Evolutionary conservation across 2,329 filamentous ascomycete species (phyloP).

Genomic region (Verticillium zaregamsianum): DNA sequence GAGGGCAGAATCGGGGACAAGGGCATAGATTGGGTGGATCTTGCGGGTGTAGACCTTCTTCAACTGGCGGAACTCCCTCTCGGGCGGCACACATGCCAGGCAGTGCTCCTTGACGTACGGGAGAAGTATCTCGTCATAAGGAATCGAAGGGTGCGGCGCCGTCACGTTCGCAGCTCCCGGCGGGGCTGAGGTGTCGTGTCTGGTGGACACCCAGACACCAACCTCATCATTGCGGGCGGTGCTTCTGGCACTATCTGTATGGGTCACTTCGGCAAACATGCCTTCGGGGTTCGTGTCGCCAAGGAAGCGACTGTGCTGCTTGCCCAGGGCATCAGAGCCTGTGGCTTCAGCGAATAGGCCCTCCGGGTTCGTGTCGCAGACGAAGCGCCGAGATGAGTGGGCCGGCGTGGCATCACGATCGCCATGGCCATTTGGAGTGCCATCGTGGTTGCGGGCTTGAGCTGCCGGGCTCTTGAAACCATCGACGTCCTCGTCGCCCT

Average conservation of each 20-base stretch:
- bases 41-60: constrained; percentile 44
- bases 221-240: constrained; percentile 47
- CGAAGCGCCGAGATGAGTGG: constrained; percentile 40
- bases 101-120: constrained; percentile 42
- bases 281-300: constrained; percentile 57
- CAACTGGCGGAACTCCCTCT: constrained; percentile 40
- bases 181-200: constrained; percentile 3
- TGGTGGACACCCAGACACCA: constrained; percentile 48
- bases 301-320: constrained; percentile 44
- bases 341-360: constrained; percentile 55
- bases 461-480: neutral
- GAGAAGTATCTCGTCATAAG: constrained; percentile 35
- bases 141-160: constrained; percentile 24
- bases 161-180: constrained; percentile 1
- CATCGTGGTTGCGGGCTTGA: neutral
- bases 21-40: constrained; percentile 51
- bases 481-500: constrained; percentile 19
- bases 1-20: constrained; percentile 36
- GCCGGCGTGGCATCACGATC: neutral
- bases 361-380: constrained; percentile 59
- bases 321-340: constrained; percentile 19
- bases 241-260: constrained; percentile 22
- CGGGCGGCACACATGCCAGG: constrained; percentile 42
- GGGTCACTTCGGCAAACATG: constrained; percentile 53
- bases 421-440: neutral